Percentiles rank a stretch among this genome's conserved stretches.
Evolutionary conservation across 495 filamentous ascomycete species (phyloP).

Genomic region (Neurospora sp.): DNA sequence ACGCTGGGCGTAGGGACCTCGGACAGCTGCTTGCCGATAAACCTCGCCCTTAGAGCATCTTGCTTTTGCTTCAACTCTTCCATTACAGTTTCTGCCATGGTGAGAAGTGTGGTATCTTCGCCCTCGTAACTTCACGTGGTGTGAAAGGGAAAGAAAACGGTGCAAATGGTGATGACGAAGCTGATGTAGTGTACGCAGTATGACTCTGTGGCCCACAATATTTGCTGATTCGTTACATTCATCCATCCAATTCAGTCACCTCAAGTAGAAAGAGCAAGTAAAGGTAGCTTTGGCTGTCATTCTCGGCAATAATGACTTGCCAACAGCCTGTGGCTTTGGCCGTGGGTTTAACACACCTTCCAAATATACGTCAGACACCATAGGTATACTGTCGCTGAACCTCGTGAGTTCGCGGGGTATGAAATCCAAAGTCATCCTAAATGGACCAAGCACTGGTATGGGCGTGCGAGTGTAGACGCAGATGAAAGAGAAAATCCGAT

Average conservation of each 20-base stretch:
- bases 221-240: not conserved
- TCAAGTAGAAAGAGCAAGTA: too few relatives aligned
- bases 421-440: not conserved
- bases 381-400: not conserved
- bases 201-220: not conserved
- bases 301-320: not conserved
- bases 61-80: conserved; percentile 6
- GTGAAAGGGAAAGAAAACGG: not conserved
- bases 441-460: not conserved
- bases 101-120: not conserved
- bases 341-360: not conserved
- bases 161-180: not conserved
- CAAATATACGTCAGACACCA: not conserved
- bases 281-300: too few relatives aligned
- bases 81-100: not conserved
- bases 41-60: conserved; percentile 36
- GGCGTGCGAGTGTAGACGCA: not conserved
- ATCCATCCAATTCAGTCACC: not conserved
- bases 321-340: not conserved
- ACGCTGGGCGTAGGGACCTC: conserved; percentile 57
- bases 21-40: conserved; percentile 51
- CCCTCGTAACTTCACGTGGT: not conserved
- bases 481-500: not conserved
- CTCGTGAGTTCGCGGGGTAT: not conserved
- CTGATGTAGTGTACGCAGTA: not conserved